Evolutionary conservation across 2,329 filamentous ascomycete genomes (phyloP).

Genomic region (Diatrype stigma): DNA sequence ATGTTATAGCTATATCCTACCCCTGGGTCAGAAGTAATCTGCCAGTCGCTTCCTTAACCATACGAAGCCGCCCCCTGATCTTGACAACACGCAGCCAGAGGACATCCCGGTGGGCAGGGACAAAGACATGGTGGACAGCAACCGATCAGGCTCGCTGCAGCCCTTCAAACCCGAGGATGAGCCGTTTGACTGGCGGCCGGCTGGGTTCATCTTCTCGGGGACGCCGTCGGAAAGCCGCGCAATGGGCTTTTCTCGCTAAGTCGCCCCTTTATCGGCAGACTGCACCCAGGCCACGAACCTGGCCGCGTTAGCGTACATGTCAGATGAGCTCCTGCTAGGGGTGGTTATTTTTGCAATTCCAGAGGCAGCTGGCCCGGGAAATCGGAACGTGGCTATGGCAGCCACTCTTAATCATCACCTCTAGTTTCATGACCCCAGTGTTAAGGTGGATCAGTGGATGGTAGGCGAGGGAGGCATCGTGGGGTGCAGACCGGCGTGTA

Average conservation of each 20-base stretch:
- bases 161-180: conserved; percentile 1
- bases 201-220: neutral
- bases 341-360: conserved; percentile 4
- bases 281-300: neutral
- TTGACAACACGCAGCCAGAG: neutral
- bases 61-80: neutral
- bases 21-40: neutral
- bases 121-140: neutral
- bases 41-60: neutral
- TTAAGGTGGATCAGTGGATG: conserved; percentile 7
- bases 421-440: conserved; percentile 9
- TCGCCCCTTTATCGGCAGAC: neutral
- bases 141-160: neutral
- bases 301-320: conserved; percentile 11
- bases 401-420: conserved; percentile 11
- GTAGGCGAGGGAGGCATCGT: conserved; percentile 9
- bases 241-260: neutral
- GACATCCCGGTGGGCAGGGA: neutral
- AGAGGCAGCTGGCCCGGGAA: neutral
- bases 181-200: conserved; percentile 1
- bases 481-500: conserved; percentile 5
- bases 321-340: conserved; percentile 11
- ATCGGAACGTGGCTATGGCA: conserved; percentile 8
- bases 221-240: neutral
- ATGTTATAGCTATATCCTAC: too few species aligned